Base-by-base conservation (phyloP, 306 rosid genomes). In the Vigna reflexopilosa region DNA sequence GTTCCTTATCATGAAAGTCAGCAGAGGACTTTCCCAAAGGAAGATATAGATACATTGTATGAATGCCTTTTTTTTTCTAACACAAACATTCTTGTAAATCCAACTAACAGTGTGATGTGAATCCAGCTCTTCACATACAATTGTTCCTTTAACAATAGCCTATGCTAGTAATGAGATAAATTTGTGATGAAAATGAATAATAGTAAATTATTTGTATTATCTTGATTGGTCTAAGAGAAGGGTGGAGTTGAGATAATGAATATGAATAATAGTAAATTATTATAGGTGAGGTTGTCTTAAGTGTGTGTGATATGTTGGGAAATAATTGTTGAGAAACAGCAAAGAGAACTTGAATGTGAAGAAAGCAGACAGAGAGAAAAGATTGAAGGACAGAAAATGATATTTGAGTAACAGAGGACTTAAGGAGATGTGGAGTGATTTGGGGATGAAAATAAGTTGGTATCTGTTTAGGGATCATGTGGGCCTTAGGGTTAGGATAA, bases 1-100 rank as follows among this genome's bases (percentile, higher is more conserved):
- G 72, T 84, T 90, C 69, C 91, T 88, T 89, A 84, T 81, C 87
- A 84, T 82, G 85, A 80, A 88, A 82, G 91, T 88, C 72, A 80
- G 76, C 71, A 55, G 9, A 86, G 58, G 76, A 68, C 36, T 71
- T 83, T 83, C 72, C 79, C 26, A 77, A 80, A 77, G 86, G 86
- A 78, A 16, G 67, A 81, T 72, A 70, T 75, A 82, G 86, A 85
- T 67, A 22, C 56, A 67, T 22, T 85, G 78, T 87, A 78, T 54
- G 67, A 70, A 42, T 70, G 61, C 85, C 73, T 81, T 80, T 87
- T 79, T 80, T 87, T 79, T 78, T 80, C 78, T 63, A 73, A 77
- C 92, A 91, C 85, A 86, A 78, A 89, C 87, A 88, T 54, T 54
- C 71, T 66, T 66, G 22, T 57, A 2, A 50, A 80, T 64, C 61